Evolutionary conservation across 495 filamentous ascomycete genomes (phyloP).

Genomic region (Bombardia bombarda): DNA sequence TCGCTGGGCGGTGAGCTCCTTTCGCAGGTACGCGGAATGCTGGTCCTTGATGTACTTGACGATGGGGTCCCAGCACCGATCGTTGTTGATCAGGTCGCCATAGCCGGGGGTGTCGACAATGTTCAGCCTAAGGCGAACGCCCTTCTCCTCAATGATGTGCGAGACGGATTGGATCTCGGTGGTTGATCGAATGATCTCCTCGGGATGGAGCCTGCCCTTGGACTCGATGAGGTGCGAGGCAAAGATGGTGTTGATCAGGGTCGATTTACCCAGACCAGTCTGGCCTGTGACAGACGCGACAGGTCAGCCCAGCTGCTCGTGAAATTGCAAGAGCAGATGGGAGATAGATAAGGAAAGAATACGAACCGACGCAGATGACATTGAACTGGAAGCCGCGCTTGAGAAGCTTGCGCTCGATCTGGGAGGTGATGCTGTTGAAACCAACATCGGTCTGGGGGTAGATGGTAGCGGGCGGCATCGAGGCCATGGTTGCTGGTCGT

Average conservation of each 20-base stretch:
- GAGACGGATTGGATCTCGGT: slow-evolving; percentile 97
- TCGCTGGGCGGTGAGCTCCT: slow-evolving; percentile 98
- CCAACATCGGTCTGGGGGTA: slow-evolving; percentile 96
- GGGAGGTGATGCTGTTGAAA: slow-evolving; percentile 97
- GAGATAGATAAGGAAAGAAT: background rate
- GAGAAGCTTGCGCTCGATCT: slow-evolving; percentile 98
- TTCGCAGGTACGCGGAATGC: slow-evolving; percentile 98
- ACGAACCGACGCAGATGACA: slow-evolving; percentile 98
- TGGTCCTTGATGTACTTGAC: slow-evolving; percentile 99
- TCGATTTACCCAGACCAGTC: slow-evolving; percentile 97
- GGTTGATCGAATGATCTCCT: slow-evolving; percentile 87
- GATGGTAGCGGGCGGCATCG: slow-evolving; percentile 44
- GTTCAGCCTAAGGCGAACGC: slow-evolving; percentile 91
- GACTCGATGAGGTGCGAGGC: slow-evolving; percentile 98
- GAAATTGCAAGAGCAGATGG: slow-evolving; percentile 4
- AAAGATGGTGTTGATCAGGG: slow-evolving; percentile 99
- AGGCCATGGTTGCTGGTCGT: slow-evolving; percentile 33
- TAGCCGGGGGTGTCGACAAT: slow-evolving; percentile 98
- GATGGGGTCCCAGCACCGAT: slow-evolving; percentile 98
- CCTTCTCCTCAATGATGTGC: slow-evolving; percentile 99
- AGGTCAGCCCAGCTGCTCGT: slow-evolving; percentile 26
- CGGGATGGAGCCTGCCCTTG: slow-evolving; percentile 86
- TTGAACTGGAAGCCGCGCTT: slow-evolving; percentile 99
- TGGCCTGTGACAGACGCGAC: slow-evolving; percentile 58
- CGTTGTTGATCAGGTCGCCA: slow-evolving; percentile 98